phyloP scores from a whole-genome alignment of 225 moss, liverwort and hornwort genomes.

The Antitrichia curtipendula region DNA sequence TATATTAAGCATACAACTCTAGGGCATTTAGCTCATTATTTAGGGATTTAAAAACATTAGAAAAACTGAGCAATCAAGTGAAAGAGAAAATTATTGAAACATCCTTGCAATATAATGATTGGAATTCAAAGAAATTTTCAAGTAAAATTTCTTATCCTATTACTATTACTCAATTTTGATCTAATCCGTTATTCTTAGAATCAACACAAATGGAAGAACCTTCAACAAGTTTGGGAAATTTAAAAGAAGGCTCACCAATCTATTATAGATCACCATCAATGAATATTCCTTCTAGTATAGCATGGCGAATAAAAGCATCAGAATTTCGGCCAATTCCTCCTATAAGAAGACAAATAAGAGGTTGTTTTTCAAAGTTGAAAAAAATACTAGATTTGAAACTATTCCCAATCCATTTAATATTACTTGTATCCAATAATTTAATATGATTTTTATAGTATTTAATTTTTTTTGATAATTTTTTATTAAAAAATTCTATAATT shows the following conservation, averaged over 20 bases:
- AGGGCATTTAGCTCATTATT: neutral
- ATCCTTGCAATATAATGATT: neutral
- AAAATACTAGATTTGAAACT: neutral
- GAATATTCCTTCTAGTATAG: neutral
- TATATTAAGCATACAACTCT: neutral
- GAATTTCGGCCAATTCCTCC: neutral
- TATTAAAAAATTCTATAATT: accelerated
- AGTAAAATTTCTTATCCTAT: neutral
- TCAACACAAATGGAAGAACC: neutral
- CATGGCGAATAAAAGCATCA: constrained; percentile 1
- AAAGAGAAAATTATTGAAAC: neutral
- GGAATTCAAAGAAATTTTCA: neutral
- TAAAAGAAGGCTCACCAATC: neutral
- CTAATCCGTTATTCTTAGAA: neutral
- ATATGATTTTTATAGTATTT: neutral
- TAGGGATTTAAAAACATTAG: neutral
- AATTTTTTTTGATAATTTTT: neutral
- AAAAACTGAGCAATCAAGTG: neutral
- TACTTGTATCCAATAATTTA: neutral
- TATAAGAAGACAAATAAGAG: neutral
- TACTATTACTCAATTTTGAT: neutral
- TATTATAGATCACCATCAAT: neutral
- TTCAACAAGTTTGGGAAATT: neutral
- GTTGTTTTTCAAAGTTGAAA: neutral
- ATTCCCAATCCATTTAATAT: neutral